Evolutionary conservation across 768 basidiomycete genomes (phyloP).

Genomic region (Coprinopsis sp.): DNA sequence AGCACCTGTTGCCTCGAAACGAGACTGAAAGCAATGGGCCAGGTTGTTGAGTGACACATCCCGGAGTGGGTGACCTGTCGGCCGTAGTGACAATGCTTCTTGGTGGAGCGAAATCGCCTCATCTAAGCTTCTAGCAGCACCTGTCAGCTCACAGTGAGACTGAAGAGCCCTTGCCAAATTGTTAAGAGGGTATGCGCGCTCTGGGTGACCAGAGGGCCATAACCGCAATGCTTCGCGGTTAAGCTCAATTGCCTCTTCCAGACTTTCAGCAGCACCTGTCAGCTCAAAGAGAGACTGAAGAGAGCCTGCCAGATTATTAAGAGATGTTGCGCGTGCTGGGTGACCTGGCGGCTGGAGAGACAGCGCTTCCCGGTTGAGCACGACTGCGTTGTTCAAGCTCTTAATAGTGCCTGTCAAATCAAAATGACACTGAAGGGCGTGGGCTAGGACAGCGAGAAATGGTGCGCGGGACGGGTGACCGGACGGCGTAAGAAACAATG

Average conservation of each 20-base stretch:
- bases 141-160: not conserved
- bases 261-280: not conserved
- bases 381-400: constrained; percentile 1
- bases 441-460: not conserved
- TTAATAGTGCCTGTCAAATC: not conserved
- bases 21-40: too few species aligned
- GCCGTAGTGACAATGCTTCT: not conserved
- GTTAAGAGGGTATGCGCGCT: not conserved
- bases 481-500: not conserved
- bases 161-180: not conserved
- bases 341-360: constrained; percentile 1
- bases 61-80: constrained; percentile 1
- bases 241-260: not conserved
- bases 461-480: not conserved
- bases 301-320: not conserved
- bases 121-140: not conserved
- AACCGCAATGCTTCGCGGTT: not conserved
- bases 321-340: not conserved
- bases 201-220: not conserved
- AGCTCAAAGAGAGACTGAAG: too few species aligned
- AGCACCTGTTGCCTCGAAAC: too few species aligned
- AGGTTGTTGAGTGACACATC: not conserved
- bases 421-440: not conserved
- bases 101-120: constrained; percentile 2
- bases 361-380: not conserved